Conservation (phyloP, 2,329 filamentous ascomycete species). For the Botrytis sinoallii region DNA sequence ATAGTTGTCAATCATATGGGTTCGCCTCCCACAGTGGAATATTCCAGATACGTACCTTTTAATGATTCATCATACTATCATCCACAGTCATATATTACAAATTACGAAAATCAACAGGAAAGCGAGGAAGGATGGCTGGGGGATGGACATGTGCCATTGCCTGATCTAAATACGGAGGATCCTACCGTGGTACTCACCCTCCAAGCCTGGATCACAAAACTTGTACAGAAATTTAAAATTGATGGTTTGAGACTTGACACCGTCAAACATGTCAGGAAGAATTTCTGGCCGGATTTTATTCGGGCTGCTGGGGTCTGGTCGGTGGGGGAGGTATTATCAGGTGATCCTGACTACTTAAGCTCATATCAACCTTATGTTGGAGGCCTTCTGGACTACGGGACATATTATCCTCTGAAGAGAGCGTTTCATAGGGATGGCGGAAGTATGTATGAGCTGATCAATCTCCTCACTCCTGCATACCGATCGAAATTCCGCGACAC, state of each 20-base stretch:
- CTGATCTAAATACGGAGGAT: conserved; percentile 27
- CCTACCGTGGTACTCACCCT: conserved; percentile 40
- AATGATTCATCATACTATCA: conserved; percentile 40
- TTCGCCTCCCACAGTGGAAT: conserved; percentile 13
- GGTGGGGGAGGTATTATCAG: conserved; percentile 57
- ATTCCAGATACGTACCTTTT: conserved; percentile 24
- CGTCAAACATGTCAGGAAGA: conserved; percentile 45
- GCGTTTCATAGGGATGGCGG: conserved; percentile 18
- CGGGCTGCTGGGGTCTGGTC: conserved; percentile 54
- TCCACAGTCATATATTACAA: conserved; percentile 30
- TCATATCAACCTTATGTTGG: conserved; percentile 50
- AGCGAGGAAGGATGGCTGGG: conserved; percentile 19
- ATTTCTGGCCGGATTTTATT: conserved; percentile 54
- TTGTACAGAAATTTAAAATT: conserved; percentile 44
- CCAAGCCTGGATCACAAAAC: conserved; percentile 37
- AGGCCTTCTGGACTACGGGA: conserved; percentile 57
- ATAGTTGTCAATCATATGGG: conserved; percentile 41
- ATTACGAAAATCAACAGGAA: conserved; percentile 13
- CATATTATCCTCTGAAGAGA: conserved; percentile 36
- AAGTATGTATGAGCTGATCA: conserved; percentile 37
- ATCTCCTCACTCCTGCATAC: conserved; percentile 37
- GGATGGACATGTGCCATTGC: conserved; percentile 7
- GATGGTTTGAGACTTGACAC: conserved; percentile 50
- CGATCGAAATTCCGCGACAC: conserved; percentile 43
- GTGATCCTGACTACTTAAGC: conserved; percentile 38